Evolutionary conservation across 108 stramenopile species (phyloP).

Genomic region (Nitzschia sp.): DNA sequence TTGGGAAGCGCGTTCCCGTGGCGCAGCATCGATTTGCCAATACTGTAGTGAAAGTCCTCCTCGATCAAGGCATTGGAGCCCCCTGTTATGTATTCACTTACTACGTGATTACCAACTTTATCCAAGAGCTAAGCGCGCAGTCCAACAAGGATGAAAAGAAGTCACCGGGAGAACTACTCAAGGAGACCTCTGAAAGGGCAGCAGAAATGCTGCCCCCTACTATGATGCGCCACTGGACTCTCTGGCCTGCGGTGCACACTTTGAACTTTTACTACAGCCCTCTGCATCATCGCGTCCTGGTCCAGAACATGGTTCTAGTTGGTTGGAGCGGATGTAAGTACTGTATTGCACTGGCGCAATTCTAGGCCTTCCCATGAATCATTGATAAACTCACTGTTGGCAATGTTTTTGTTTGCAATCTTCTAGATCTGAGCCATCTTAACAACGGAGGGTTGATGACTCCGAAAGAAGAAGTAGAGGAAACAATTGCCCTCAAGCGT

Average conservation of each 20-base stretch:
- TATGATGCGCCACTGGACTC: constrained; percentile 55
- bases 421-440: constrained; percentile 25
- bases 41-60: constrained; percentile 40
- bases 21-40: constrained; percentile 30
- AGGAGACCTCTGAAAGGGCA: constrained; percentile 30
- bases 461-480: constrained; percentile 29
- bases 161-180: constrained; percentile 1
- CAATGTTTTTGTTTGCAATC: background rate
- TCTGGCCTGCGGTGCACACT: constrained; percentile 56
- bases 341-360: background rate
- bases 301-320: constrained; percentile 52
- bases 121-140: constrained; percentile 23
- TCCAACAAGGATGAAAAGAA: background rate
- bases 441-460: constrained; percentile 39
- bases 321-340: constrained; percentile 51
- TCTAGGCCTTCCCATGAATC: background rate
- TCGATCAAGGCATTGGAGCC: constrained; percentile 48
- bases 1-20: constrained; percentile 27
- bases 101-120: constrained; percentile 48
- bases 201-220: constrained; percentile 44
- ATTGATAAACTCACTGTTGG: background rate
- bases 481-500: constrained; percentile 5
- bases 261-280: constrained; percentile 60
- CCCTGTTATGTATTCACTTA: constrained; percentile 52
- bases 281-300: constrained; percentile 55